phyloP scores from a whole-genome alignment of 2,329 filamentous ascomycete species.

The Aspergillus fischeri region DNA sequence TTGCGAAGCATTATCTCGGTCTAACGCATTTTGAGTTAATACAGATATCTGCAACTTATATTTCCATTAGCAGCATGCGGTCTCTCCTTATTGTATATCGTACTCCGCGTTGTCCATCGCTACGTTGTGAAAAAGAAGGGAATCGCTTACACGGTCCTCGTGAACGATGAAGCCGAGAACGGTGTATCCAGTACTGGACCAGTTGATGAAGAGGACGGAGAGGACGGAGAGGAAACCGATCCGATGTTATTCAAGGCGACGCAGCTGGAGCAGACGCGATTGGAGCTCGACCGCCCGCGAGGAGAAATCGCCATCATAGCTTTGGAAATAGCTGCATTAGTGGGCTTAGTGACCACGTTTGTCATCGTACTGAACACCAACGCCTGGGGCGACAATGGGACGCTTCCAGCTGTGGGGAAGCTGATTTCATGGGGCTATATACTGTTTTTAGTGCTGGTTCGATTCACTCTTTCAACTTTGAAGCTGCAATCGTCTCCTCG shows the following conservation, averaged over 20 bases:
- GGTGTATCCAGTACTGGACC: conserved; percentile 55
- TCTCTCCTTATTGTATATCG: conserved; percentile 65
- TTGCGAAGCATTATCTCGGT: too few relatives aligned
- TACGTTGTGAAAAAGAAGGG: conserved; percentile 51
- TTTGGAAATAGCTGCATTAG: conserved; percentile 70
- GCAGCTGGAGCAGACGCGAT: conserved; percentile 44
- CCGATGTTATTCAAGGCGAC: conserved; percentile 54
- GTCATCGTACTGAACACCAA: conserved; percentile 59
- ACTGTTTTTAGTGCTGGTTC: conserved; percentile 65
- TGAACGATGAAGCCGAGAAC: conserved; percentile 34
- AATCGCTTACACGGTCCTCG: conserved; percentile 53
- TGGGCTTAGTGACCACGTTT: conserved; percentile 68
- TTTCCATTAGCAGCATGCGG: conserved; percentile 70
- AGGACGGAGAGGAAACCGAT: conserved; percentile 50
- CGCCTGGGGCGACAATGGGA: conserved; percentile 56
- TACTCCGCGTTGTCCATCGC: conserved; percentile 54
- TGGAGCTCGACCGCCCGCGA: conserved; percentile 69
- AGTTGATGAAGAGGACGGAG: conserved; percentile 35
- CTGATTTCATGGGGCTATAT: conserved; percentile 78
- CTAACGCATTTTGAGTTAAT: neutral
- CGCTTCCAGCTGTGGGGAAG: conserved; percentile 60
- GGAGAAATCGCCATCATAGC: conserved; percentile 67
- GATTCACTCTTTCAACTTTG: conserved; percentile 60
- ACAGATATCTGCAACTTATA: conserved; percentile 72
- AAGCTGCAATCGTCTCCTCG: conserved; percentile 65